Percentiles rank a stretch among this genome's conserved stretches.
Conservation (phyloP, 2,329 filamentous ascomycete species). For the Karstenula rhodostoma region DNA sequence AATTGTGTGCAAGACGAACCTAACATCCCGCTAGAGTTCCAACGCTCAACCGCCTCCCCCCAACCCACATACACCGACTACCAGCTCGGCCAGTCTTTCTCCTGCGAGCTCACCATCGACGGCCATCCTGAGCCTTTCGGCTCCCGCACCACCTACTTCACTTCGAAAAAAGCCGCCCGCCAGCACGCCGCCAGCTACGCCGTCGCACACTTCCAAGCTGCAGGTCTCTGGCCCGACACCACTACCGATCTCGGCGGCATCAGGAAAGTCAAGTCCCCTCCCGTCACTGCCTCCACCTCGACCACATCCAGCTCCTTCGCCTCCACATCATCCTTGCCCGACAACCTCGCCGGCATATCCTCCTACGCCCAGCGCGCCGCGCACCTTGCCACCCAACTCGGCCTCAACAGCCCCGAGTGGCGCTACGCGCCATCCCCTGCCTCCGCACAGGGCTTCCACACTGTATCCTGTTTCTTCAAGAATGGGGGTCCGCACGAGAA, state of each 20-base stretch:
- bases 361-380: slow-evolving; percentile 30
- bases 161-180: slow-evolving; percentile 53
- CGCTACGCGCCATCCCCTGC: slow-evolving; percentile 15
- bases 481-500: slow-evolving; percentile 30
- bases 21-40: slow-evolving; percentile 36
- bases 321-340: background rate
- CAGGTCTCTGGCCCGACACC: slow-evolving; percentile 41
- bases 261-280: slow-evolving; percentile 36
- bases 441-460: slow-evolving; percentile 40
- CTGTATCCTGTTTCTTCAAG: slow-evolving; percentile 47
- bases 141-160: slow-evolving; percentile 39
- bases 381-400: slow-evolving; percentile 28
- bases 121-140: slow-evolving; percentile 45
- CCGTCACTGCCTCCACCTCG: background rate
- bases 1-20: slow-evolving; percentile 11
- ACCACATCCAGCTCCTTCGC: background rate
- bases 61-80: slow-evolving; percentile 51
- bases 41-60: slow-evolving; percentile 30
- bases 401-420: slow-evolving; percentile 35
- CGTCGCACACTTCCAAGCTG: slow-evolving; percentile 50
- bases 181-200: slow-evolving; percentile 52
- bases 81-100: slow-evolving; percentile 39
- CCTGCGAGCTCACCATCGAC: slow-evolving; percentile 42
- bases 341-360: background rate
- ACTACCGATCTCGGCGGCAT: slow-evolving; percentile 34